Evolutionary conservation across 192 early-diverging fungal species (phyloP).

Genomic region (Linnemannia zychae): DNA sequence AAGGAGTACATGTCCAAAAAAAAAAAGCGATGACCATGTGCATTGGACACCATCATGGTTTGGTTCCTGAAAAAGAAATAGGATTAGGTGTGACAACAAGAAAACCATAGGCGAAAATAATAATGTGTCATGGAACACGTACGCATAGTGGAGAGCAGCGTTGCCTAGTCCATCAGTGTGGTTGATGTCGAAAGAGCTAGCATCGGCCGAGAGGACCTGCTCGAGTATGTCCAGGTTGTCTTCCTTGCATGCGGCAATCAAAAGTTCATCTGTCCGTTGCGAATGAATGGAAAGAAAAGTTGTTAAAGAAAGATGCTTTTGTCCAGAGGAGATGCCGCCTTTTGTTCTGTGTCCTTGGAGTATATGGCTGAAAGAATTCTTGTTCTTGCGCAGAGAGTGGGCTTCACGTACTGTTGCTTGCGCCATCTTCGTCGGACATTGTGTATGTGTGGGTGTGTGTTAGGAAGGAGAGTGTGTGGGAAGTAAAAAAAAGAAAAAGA

Average conservation of each 20-base stretch:
- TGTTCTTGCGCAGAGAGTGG: not conserved
- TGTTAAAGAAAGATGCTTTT: not conserved
- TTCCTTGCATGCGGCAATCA: constrained; percentile 78
- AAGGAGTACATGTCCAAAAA: too few relatives aligned
- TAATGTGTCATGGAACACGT: constrained; percentile 10
- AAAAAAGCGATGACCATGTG: not conserved
- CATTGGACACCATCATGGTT: not conserved
- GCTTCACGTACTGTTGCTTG: constrained; percentile 39
- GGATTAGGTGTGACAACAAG: not conserved
- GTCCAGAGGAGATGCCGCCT: not conserved
- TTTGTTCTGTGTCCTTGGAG: not conserved
- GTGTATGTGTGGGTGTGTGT: not conserved
- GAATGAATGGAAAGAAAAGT: not conserved
- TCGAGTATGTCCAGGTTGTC: constrained; percentile 78
- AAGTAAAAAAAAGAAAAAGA: not conserved
- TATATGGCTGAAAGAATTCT: not conserved
- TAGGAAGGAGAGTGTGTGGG: not conserved
- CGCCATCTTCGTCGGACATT: constrained; percentile 47
- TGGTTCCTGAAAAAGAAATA: not conserved
- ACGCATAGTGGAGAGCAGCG: constrained; percentile 79
- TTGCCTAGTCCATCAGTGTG: constrained; percentile 73
- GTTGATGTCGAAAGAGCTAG: constrained; percentile 67
- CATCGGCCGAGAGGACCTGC: constrained; percentile 64
- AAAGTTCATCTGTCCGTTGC: constrained; percentile 68
- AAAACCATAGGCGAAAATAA: not conserved